Percentiles rank a stretch among this genome's conserved stretches.
phyloP scores from a whole-genome alignment of 2,329 filamentous ascomycete species.

The Aureobasidium sp. region DNA sequence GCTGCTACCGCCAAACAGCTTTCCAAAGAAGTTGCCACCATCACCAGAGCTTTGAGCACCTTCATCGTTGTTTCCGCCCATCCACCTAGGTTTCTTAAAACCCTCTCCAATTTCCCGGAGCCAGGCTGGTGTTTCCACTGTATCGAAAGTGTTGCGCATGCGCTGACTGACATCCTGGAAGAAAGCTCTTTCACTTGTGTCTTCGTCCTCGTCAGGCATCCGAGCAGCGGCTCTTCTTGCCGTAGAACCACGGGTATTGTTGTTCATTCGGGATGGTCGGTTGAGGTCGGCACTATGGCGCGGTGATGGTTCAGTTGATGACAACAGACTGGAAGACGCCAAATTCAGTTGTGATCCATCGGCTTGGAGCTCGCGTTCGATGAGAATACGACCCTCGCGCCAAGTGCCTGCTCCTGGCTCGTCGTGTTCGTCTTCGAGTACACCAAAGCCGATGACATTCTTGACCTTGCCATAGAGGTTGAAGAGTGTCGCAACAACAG shows the following conservation, averaged over 20 bases:
- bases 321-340: conserved; percentile 16
- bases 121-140: conserved; percentile 73
- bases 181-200: conserved; percentile 63
- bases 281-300: conserved; percentile 9
- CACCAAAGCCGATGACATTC: conserved; percentile 68
- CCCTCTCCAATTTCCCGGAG: conserved; percentile 59
- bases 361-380: conserved; percentile 63
- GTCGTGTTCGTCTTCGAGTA: conserved; percentile 60
- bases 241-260: neutral
- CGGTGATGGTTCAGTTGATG: conserved; percentile 1
- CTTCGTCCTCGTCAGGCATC: conserved; percentile 38
- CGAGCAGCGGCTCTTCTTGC: neutral
- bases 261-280: conserved; percentile 9
- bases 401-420: conserved; percentile 65
- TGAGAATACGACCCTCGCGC: conserved; percentile 85
- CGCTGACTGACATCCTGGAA: conserved; percentile 76
- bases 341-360: conserved; percentile 30
- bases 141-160: conserved; percentile 87
- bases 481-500: conserved; percentile 77
- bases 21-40: conserved; percentile 17
- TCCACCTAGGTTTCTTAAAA: conserved; percentile 74
- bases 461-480: conserved; percentile 79
- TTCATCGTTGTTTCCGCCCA: conserved; percentile 43
- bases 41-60: conserved; percentile 14
- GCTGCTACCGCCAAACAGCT: conserved; percentile 25